Conservation (phyloP, 306 rosid species). For the Vigna hirtella region DNA sequence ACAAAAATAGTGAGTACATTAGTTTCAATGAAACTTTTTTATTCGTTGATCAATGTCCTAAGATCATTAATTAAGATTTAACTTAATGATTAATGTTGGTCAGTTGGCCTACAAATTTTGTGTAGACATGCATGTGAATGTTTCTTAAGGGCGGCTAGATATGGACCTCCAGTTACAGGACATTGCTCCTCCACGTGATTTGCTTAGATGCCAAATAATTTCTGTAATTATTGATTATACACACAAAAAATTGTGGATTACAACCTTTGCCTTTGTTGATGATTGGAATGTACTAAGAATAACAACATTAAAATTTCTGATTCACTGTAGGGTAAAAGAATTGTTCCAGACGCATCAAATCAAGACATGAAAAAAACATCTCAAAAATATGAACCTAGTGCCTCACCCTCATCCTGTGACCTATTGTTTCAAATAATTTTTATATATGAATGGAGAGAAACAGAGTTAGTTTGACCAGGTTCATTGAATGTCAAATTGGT, state of each 20-base stretch:
- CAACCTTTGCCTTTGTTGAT: not conserved
- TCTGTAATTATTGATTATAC: not conserved
- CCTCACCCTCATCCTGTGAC: constrained; percentile 13
- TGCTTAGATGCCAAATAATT: constrained; percentile 13
- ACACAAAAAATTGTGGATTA: not conserved
- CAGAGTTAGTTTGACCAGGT: constrained; percentile 54
- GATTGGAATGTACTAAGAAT: constrained; percentile 3
- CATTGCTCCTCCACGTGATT: constrained; percentile 3
- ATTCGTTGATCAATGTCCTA: too few relatives aligned
- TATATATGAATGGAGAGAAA: constrained; percentile 40
- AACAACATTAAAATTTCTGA: constrained; percentile 44
- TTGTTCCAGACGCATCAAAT: constrained; percentile 25
- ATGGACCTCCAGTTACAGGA: not conserved
- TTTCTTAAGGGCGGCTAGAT: not conserved
- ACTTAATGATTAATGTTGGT: not conserved
- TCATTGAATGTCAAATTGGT: constrained; percentile 52
- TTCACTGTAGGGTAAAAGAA: not conserved
- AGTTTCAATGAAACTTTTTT: too few relatives aligned
- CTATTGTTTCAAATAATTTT: constrained; percentile 29
- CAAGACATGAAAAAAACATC: not conserved
- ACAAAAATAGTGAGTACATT: too few relatives aligned
- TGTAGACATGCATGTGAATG: not conserved
- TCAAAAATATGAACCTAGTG: constrained; percentile 34
- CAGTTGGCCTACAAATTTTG: not conserved
- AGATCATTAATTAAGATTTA: not conserved